A percentile compares a stretch with the other conserved stretches of the same genome.
These are phyloP conservation scores for Eleusine coracana DNA, from an alignment of 176 grass and related monocot genomes.

Conservation along the genomic window DNA sequence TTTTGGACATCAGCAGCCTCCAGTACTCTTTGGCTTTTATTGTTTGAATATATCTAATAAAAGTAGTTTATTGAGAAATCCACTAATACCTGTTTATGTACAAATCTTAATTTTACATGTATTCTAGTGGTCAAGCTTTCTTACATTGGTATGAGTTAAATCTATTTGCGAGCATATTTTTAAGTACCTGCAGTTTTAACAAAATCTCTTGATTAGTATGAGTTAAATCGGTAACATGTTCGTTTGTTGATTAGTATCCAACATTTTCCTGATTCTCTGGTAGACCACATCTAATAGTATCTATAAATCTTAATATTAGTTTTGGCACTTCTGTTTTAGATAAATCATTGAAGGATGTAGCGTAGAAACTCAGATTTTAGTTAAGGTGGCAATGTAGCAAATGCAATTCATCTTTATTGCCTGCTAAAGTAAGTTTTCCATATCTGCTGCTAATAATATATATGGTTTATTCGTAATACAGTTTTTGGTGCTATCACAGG, in stretches of 20 bases:
- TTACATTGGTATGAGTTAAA: too few relatives aligned
- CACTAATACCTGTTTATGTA: background rate
- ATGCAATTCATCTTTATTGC: constrained; percentile 25
- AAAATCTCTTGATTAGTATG: background rate
- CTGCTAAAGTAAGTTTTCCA: background rate
- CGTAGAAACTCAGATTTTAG: constrained; percentile 19
- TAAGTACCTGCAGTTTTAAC: constrained; percentile 5
- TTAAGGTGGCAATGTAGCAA: constrained; percentile 20
- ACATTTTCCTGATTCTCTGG: background rate
- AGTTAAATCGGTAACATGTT: constrained; percentile 18
- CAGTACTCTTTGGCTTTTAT: background rate
- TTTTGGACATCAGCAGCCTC: background rate
- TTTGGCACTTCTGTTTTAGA: constrained; percentile 24
- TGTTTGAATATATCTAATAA: background rate
- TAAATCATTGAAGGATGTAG: constrained; percentile 11
- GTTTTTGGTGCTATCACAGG: constrained; percentile 54
- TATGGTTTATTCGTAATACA: constrained; percentile 40
- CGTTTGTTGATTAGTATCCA: background rate
- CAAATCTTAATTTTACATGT: background rate
- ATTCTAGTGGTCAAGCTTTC: constrained; percentile 5
- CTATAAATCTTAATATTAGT: background rate
- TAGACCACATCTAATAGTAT: constrained; percentile 19
- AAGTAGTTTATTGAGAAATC: background rate
- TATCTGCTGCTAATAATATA: constrained; percentile 31
- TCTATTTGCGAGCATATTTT: background rate